Percentiles rank a stretch among this genome's conserved stretches.
phyloP scores from a whole-genome alignment of 768 basidiomycete species.

The Suillus brevipes region DNA sequence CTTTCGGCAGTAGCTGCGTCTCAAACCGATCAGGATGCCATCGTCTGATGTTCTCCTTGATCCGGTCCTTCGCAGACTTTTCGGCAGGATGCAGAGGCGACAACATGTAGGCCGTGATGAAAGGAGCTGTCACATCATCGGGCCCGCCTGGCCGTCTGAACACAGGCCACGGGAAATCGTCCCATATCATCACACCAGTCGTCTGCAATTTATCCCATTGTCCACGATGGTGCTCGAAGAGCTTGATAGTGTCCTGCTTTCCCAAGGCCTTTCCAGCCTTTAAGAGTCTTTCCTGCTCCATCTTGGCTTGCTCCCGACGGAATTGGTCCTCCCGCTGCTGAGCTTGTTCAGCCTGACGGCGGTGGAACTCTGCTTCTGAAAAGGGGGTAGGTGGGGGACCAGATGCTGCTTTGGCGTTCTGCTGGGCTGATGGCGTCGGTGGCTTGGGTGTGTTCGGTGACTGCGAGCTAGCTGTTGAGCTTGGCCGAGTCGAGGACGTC shows the following conservation, averaged over 20 bases:
- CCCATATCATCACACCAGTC: slow-evolving; percentile 47
- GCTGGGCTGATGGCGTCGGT: slow-evolving; percentile 23
- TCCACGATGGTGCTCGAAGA: slow-evolving; percentile 62
- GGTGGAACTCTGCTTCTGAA: slow-evolving; percentile 58
- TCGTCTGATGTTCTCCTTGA: slow-evolving; percentile 70
- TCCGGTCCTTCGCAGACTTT: slow-evolving; percentile 63
- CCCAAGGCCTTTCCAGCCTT: slow-evolving; percentile 47
- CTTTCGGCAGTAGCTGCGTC: slow-evolving; percentile 62
- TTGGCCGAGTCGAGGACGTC: slow-evolving; percentile 31
- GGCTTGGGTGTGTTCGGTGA: slow-evolving; percentile 28
- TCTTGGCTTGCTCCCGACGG: slow-evolving; percentile 62
- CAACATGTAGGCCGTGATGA: slow-evolving; percentile 62
- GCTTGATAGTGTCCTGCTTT: slow-evolving; percentile 54
- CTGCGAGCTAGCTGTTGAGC: slow-evolving; percentile 26
- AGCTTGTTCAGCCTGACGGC: slow-evolving; percentile 63
- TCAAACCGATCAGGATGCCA: slow-evolving; percentile 89
- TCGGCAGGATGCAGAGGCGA: slow-evolving; percentile 55
- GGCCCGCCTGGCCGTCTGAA: slow-evolving; percentile 53
- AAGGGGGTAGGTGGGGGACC: slow-evolving; percentile 23
- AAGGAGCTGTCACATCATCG: slow-evolving; percentile 59
- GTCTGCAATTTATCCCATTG: slow-evolving; percentile 54
- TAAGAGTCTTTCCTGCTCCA: slow-evolving; percentile 46
- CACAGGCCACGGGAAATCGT: slow-evolving; percentile 75
- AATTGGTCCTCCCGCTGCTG: slow-evolving; percentile 70
- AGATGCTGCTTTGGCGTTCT: slow-evolving; percentile 24